Base-by-base conservation (phyloP, 2,329 filamentous ascomycete genomes). In the Colletotrichum lentis region DNA sequence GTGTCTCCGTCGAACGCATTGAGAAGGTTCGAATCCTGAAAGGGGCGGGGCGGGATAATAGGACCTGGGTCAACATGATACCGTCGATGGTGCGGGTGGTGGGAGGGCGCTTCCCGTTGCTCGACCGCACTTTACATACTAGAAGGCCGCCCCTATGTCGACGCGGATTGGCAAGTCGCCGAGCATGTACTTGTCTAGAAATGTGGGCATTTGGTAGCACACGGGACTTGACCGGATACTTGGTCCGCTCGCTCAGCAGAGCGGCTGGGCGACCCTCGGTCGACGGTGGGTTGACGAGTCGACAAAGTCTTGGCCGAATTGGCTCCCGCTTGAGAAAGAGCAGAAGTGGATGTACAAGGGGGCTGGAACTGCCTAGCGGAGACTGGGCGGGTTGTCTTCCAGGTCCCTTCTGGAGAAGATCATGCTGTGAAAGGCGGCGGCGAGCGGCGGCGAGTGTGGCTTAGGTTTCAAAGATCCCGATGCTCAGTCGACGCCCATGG, bases 391-490 rank as follows among this genome's bases (percentile, higher is more conserved):
- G 11, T 41, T 37, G 2, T 54, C n/a, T 61, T 41, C 20, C 3
- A 63, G 59, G 22, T 39, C 12, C 14, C 41, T 44, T n/a, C 43
- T 53, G 22, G 31, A 14, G 41, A 66, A 55, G 56, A 62, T 55
- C 49, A 66, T 43, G 50, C 43, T 55, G 22, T 35, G 22, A 31
- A 49, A 31, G 22, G 14, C 35, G 31, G 31, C 53, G 46, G 31
- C 53, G 46, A 16, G 31, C 39, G 27, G 39, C n/a, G 20, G 64
- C 35, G 24, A 47, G 35, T 35, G 39, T 50, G 39, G 41, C 46
- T 54, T n/a, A 37, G 57, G 60, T 58, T 58, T 58, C 61, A 55
- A 35, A 64, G 31, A 18, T 12, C 35, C 39, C 46, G 37, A 46
- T 18, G 44, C 47, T 52, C 44, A 56, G 52, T 27, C 37, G 10